Base-by-base conservation (phyloP, 495 filamentous ascomycete species). In the Penicillium daleae region DNA sequence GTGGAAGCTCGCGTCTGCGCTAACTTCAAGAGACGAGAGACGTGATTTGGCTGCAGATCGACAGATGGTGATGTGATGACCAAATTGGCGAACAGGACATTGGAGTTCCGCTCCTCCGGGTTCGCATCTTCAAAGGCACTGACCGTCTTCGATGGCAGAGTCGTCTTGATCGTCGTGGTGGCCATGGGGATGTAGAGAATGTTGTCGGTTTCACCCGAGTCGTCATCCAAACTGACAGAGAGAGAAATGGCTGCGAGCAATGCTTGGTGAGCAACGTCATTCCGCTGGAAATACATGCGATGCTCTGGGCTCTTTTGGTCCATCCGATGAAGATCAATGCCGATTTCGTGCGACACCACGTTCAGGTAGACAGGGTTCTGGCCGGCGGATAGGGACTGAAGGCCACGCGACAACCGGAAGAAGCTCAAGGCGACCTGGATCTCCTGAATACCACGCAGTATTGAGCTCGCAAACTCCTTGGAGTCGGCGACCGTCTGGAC, bases 161-260 rank as follows among this genome's bases (percentile, higher is more conserved):
- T 99, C 0, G 95, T 98, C 63, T 92, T 92, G 32, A 97, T 87
- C 0, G 95, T 99, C 22, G 92, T 96, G 6, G 95, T 99, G 27
- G 94, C 91, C 96, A 99, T 99, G 0, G 95, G 95, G 31, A 99
- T 87, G 73, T 98, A 98, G 17, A 96, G 80, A 57, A 99, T 84
- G 63, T 92, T 88, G 71, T 97, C 91, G 0, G 90, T 87, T 72
- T 91, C 91, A 10, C 90, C 90, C 17, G 87, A 83, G 27, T 92
- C 91, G 75, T 97, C 92, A 68, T 97, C 93, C 48, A 99, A 80
- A 60, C 92, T 95, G 59, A 97, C 83, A 2, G 93, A 93, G 37
- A 98, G 89, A 6, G 95, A 96, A 22, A 97, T 89, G 6, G 92
- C 95, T 19, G 95, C 93, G 31, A 96, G 82, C 46, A 99, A 83